Conservation (phyloP, 2,329 filamentous ascomycete species). For the Colletotrichum falcatum region DNA sequence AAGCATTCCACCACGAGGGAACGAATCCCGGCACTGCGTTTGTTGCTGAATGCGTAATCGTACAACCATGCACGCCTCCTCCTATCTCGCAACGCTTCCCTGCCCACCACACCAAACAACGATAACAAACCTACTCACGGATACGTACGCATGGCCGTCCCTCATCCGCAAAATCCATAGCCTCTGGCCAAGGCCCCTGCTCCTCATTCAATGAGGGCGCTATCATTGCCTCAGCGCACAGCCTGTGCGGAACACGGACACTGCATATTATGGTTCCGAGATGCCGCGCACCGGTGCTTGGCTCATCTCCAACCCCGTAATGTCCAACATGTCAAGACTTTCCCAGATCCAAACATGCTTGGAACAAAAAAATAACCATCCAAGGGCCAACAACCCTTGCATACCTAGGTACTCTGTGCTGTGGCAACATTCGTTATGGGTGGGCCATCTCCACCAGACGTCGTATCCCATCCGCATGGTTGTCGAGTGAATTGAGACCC, state of each 20-base stretch:
- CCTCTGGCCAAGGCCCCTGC: background rate
- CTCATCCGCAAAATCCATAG: too few relatives aligned
- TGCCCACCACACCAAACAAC: background rate
- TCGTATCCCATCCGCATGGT: slow-evolving; percentile 25
- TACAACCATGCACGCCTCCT: background rate
- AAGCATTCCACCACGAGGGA: slow-evolving; percentile 5
- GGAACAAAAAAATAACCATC: slow-evolving; percentile 22
- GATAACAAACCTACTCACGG: background rate
- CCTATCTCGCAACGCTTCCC: background rate
- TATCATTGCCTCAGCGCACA: background rate
- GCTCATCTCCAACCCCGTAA: slow-evolving; percentile 1
- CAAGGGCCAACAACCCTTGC: slow-evolving; percentile 2
- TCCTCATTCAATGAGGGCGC: background rate
- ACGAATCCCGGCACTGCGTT: background rate
- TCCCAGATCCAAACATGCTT: slow-evolving; percentile 23
- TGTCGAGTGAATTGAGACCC: slow-evolving; percentile 23
- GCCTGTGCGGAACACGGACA: background rate
- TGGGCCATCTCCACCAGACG: slow-evolving; percentile 27
- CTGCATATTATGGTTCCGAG: background rate
- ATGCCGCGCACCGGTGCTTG: slow-evolving; percentile 28
- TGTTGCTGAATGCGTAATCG: background rate
- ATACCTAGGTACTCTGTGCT: background rate
- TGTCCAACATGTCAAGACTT: slow-evolving; percentile 21
- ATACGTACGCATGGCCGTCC: background rate
- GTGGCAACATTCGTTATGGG: slow-evolving; percentile 13